phyloP scores from a whole-genome alignment of 2,329 filamentous ascomycete species.

The Aspergillus fijiensis region DNA sequence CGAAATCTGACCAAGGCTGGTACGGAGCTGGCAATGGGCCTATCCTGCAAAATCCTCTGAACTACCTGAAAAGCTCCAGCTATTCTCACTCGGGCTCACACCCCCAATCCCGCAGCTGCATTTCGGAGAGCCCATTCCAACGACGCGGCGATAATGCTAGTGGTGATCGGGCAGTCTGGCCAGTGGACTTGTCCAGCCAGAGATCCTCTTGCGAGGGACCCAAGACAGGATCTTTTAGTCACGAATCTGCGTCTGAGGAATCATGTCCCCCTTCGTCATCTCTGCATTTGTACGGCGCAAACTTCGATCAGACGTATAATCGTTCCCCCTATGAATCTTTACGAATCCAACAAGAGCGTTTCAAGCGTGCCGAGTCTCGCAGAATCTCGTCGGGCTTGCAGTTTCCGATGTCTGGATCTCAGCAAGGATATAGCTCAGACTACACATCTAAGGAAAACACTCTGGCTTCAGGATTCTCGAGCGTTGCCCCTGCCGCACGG shows the following conservation, averaged over 20 bases:
- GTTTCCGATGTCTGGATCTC: not conserved
- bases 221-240: not conserved
- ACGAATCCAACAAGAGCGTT: not conserved
- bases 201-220: not conserved
- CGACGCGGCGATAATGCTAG: not conserved
- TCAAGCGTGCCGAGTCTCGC: not conserved
- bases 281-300: constrained; percentile 10
- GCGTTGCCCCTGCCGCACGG: not conserved
- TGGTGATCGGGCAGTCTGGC: not conserved
- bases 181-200: not conserved
- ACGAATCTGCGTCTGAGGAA: not conserved
- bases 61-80: constrained; percentile 11
- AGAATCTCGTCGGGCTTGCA: constrained; percentile 3
- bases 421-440: not conserved
- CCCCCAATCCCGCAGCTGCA: not conserved
- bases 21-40: constrained; percentile 5
- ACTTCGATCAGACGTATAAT: constrained; percentile 11
- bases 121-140: not conserved
- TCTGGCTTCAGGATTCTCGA: not conserved
- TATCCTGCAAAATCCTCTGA: constrained; percentile 19
- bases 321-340: constrained; percentile 14
- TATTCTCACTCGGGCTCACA: constrained; percentile 1
- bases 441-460: not conserved
- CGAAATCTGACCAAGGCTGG: constrained; percentile 7
- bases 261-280: not conserved